Evolutionary conservation across 352 stramenopile genomes (phyloP).

Genomic region (Pythium insidiosum): DNA sequence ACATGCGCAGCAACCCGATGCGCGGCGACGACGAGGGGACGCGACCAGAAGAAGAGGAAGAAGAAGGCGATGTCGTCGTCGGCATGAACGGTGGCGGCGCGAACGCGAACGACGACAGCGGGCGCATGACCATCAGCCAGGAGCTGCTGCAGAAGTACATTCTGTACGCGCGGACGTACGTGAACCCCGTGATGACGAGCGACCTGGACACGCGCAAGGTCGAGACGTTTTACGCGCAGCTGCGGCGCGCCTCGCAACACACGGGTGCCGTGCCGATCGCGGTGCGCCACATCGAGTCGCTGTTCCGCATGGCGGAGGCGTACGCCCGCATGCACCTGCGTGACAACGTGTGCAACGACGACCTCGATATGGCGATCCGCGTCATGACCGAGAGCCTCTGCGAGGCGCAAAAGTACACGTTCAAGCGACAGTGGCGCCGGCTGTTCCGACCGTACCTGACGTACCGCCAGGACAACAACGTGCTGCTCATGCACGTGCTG

Average conservation of each 20-base stretch:
- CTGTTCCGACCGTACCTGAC: conserved; percentile 77
- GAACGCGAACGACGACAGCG: conserved; percentile 5
- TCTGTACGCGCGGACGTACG: conserved; percentile 94
- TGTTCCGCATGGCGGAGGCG: conserved; percentile 98
- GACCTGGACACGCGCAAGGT: conserved; percentile 98
- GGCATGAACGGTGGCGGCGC: conserved; percentile 19
- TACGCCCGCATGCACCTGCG: conserved; percentile 87
- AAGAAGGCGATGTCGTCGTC: conserved; percentile 21
- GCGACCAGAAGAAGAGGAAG: conserved; percentile 11
- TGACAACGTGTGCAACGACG: conserved; percentile 96
- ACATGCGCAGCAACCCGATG: conserved; percentile 69
- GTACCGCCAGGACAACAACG: conserved; percentile 77
- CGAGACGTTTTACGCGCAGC: conserved; percentile 93
- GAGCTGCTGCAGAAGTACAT: conserved; percentile 99
- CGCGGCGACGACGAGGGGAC: conserved; percentile 26
- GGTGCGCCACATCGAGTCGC: conserved; percentile 97
- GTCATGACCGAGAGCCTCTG: conserved; percentile 89
- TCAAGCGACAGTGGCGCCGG: conserved; percentile 75
- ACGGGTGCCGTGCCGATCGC: conserved; percentile 97
- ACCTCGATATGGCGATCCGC: conserved; percentile 98
- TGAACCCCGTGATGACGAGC: conserved; percentile 90
- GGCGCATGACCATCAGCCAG: conserved; percentile 70
- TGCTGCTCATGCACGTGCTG: conserved; percentile 74
- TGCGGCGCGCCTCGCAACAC: conserved; percentile 93
- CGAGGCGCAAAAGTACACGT: conserved; percentile 95